These are phyloP conservation scores for Aspergillus versicolor DNA, from an alignment of 2,329 filamentous ascomycete species.

Conservation along the genomic window DNA sequence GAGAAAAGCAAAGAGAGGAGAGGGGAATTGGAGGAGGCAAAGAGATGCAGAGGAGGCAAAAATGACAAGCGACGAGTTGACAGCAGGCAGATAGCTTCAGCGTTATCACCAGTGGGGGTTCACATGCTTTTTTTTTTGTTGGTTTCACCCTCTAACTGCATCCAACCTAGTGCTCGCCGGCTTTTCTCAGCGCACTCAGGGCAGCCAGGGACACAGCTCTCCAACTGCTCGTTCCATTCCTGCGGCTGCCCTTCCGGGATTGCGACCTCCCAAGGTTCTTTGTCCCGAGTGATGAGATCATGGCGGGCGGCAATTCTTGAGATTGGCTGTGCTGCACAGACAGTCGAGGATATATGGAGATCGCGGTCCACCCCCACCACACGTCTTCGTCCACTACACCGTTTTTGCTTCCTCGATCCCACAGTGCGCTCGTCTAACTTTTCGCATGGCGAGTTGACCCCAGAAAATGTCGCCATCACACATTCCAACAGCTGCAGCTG, in stretches of 20 bases:
- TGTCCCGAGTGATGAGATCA: conserved; percentile 1
- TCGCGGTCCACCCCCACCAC: conserved; percentile 3
- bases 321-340: neutral
- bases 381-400: neutral
- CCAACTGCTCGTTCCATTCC: neutral
- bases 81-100: conserved; percentile 2
- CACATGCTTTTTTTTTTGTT: conserved; percentile 6
- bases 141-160: neutral
- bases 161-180: neutral
- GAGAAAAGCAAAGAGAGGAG: neutral
- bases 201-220: neutral
- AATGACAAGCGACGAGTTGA: neutral
- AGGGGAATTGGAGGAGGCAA: neutral
- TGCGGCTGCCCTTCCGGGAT: neutral
- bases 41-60: neutral
- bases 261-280: neutral
- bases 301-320: neutral
- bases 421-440: neutral
- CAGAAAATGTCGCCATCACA: conserved; percentile 2
- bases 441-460: neutral
- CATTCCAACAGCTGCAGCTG: neutral
- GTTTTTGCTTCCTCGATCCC: conserved; percentile 1
- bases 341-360: neutral
- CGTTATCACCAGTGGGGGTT: conserved; percentile 7
- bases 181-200: conserved; percentile 1